phyloP scores from a whole-genome alignment of 441 rosid species.

The Pelargonium fulgidum region DNA sequence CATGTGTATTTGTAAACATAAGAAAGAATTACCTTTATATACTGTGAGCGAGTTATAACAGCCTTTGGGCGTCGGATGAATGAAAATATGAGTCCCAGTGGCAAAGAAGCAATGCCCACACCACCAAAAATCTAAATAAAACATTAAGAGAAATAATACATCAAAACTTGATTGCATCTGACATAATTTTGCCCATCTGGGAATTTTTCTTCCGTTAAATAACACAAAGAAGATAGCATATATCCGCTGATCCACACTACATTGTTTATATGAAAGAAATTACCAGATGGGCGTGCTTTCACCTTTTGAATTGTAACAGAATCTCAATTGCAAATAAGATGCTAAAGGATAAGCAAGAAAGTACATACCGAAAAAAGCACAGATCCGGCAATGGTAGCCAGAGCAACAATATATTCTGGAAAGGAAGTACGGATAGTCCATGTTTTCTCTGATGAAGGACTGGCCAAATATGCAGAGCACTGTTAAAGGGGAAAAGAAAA shows the following conservation, averaged over 20 bases:
- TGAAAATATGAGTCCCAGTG: conserved; percentile 85
- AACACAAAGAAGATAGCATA: background rate
- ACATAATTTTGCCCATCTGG: background rate
- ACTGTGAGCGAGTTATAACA: conserved; percentile 92
- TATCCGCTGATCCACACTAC: background rate
- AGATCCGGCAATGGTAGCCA: conserved; percentile 94
- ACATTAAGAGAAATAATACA: conserved; percentile 14
- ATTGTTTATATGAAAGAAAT: background rate
- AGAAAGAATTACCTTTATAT: conserved; percentile 61
- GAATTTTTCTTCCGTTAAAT: too few relatives aligned
- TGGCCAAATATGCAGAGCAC: conserved; percentile 82
- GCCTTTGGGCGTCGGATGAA: conserved; percentile 94
- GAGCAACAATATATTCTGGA: conserved; percentile 98
- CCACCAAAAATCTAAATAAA: conserved; percentile 86
- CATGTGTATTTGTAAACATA: background rate
- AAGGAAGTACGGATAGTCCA: conserved; percentile 94
- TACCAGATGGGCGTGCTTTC: background rate
- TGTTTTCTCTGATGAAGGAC: conserved; percentile 76
- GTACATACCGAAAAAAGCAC: conserved; percentile 80
- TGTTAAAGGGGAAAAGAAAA: conserved; percentile 28
- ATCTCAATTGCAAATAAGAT: conserved; percentile 11
- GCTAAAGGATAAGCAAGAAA: conserved; percentile 17
- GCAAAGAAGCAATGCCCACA: conserved; percentile 90
- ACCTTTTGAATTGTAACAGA: background rate
- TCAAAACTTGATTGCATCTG: background rate